A percentile compares a stretch with the other conserved stretches of the same genome.
Evolutionary conservation across 495 filamentous ascomycete species (phyloP).

Genomic region (Hypoxylon intermedium): DNA sequence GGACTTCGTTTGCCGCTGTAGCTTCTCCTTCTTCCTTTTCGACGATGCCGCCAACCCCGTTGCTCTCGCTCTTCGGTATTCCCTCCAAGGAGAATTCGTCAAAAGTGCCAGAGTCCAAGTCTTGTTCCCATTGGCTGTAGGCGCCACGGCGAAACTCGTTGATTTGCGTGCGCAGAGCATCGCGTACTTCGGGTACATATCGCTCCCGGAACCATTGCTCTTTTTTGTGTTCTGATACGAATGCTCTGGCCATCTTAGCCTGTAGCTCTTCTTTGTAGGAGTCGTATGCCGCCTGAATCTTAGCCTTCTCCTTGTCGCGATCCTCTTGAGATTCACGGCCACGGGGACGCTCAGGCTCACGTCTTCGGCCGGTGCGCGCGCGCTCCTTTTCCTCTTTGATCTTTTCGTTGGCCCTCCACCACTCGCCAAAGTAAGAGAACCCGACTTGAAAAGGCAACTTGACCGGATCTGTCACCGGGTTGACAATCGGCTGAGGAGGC

Average conservation of each 20-base stretch:
- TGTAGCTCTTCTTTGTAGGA: conserved; percentile 92
- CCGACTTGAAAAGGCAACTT: conserved; percentile 91
- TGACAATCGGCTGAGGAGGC: conserved; percentile 64
- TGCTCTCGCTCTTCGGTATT: conserved; percentile 91
- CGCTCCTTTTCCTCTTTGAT: conserved; percentile 90
- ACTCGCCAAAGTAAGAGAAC: conserved; percentile 96
- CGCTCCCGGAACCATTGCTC: conserved; percentile 99
- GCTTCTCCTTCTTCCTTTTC: conserved; percentile 96
- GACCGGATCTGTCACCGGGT: conserved; percentile 82
- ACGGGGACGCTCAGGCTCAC: conserved; percentile 72
- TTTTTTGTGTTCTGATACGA: conserved; percentile 86
- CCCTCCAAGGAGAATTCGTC: conserved; percentile 96
- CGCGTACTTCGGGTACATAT: conserved; percentile 82
- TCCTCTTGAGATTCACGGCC: conserved; percentile 83
- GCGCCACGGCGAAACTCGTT: conserved; percentile 75
- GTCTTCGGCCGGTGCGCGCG: conserved; percentile 73
- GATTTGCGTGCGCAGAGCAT: conserved; percentile 70
- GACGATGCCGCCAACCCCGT: conserved; percentile 81
- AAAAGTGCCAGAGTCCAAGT: conserved; percentile 81
- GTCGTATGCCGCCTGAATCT: conserved; percentile 93
- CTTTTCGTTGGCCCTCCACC: conserved; percentile 87
- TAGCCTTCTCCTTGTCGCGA: conserved; percentile 83
- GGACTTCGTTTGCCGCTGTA: conserved; percentile 85
- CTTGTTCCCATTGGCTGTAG: conserved; percentile 84
- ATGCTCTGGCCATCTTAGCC: conserved; percentile 84